Evolutionary conservation across 2,329 filamentous ascomycete genomes (phyloP).

Genomic region (Apiospora phragmitis): DNA sequence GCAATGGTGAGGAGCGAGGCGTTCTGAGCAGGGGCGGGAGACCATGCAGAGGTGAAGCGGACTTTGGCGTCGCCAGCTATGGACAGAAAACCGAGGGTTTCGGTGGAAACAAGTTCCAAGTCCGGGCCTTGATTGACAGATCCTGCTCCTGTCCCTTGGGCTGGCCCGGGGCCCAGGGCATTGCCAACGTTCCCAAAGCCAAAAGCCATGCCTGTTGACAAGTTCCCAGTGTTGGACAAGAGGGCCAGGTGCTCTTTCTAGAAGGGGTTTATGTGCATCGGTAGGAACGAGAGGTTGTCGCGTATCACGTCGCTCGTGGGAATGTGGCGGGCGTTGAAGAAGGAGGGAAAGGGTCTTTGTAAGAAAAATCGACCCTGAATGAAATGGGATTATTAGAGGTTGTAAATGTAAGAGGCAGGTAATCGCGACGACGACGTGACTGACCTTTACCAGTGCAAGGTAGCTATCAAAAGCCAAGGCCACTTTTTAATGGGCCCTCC

Average conservation of each 20-base stretch:
- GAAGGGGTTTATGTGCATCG: neutral
- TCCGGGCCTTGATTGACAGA: constrained; percentile 58
- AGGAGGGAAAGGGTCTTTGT: neutral
- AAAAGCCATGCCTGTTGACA: constrained; percentile 15
- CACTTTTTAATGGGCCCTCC: constrained; percentile 8
- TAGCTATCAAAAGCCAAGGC: neutral
- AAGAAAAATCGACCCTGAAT: neutral
- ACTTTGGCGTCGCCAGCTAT: constrained; percentile 81
- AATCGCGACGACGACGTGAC: constrained; percentile 6
- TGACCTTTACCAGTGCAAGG: neutral
- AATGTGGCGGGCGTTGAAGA: neutral
- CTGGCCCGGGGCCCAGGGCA: constrained; percentile 26
- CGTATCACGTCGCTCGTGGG: neutral
- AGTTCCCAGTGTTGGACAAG: constrained; percentile 6
- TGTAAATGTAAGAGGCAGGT: constrained; percentile 5
- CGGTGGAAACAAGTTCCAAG: constrained; percentile 77
- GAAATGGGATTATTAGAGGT: neutral
- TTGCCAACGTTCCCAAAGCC: constrained; percentile 26
- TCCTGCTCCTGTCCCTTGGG: constrained; percentile 11
- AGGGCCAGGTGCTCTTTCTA: constrained; percentile 8
- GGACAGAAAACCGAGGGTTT: constrained; percentile 82
- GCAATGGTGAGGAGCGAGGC: constrained; percentile 85
- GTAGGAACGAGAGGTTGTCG: neutral
- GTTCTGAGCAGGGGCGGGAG: constrained; percentile 70
- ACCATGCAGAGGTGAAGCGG: constrained; percentile 78